Evolutionary conservation across 1,284 basidiomycete genomes (phyloP), one percentile per base, ranked within the genome.

Genomic region (Psilocybe mexicana): DNA sequence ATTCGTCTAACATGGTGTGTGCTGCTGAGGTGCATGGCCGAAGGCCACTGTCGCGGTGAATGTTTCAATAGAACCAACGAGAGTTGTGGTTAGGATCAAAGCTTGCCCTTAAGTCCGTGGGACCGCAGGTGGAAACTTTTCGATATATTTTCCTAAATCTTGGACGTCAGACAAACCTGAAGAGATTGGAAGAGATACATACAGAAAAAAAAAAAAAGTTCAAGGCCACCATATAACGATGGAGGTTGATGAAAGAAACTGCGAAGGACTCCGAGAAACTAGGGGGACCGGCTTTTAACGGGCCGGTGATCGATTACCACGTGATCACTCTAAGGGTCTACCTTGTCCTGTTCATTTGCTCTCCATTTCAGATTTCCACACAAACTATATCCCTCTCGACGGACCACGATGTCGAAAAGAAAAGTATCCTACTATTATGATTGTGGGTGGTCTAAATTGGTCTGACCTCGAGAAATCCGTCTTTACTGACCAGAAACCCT

Each of bases 341-440:
- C 30, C 4, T 33, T 4, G 30, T 33, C 30, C 8, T 33, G 30
- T 33, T 6, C 30, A 33, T 33, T 33, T 33, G 5, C 30, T 33
- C 30, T 33, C 30, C 30, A 4, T 33, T 33, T 33, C 30, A 33
- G 5, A 4, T 33, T 33, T 33, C 30, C 4, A 33, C 30, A 33
- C 30, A 33, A 33, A 33, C 18, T 18, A 18, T 18, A 18, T 18
- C 18, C 18, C 18, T 18, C 18, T 18, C 18, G 18, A 18, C 18
- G 18, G 18, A 18, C 18, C 18, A 18, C 43, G 7, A 56, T 57
- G 68, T 67, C 65, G 10, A 67, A 68, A 40, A 60, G 65, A 33
- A 71, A 68, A 50, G 69, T 71, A 14, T 65, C 67, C 5, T 70
- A 71, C 46, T 70, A 66, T 57, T 70, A 68, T 35, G 69, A 71